Evolutionary conservation across 352 stramenopile species (phyloP).

Genomic region (Lagenidium giganteum): DNA sequence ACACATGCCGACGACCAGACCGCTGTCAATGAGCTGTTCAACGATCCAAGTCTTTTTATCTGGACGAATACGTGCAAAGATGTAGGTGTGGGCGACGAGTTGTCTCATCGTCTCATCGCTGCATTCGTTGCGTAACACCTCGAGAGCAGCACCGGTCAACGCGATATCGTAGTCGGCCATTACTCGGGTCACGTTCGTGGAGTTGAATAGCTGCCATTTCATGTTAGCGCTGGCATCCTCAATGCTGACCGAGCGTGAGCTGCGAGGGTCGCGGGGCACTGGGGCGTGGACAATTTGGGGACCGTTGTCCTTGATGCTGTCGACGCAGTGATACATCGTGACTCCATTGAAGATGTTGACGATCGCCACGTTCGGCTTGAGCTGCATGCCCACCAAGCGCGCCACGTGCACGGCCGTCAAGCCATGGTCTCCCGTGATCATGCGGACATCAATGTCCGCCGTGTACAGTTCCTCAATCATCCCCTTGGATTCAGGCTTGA

Average conservation of each 20-base stretch:
- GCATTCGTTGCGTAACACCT: conserved; percentile 23
- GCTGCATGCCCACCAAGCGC: conserved; percentile 30
- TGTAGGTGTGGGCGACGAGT: conserved; percentile 31
- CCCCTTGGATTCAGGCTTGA: conserved; percentile 60
- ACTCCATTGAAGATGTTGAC: conserved; percentile 19
- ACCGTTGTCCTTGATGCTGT: conserved; percentile 19
- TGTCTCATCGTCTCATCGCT: conserved; percentile 28
- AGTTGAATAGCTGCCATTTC: conserved; percentile 27
- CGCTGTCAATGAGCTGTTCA: conserved; percentile 39
- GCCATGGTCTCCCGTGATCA: conserved; percentile 82
- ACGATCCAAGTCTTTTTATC: conserved; percentile 59
- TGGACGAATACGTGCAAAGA: conserved; percentile 55
- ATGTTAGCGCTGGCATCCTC: conserved; percentile 15
- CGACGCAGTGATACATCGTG: conserved; percentile 26
- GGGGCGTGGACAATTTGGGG: no score
- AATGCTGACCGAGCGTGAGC: no score
- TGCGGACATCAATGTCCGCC: conserved; percentile 55
- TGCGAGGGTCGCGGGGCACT: not conserved
- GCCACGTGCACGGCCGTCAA: conserved; percentile 42
- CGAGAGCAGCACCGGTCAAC: conserved; percentile 41
- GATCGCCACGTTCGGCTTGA: conserved; percentile 33
- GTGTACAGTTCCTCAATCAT: conserved; percentile 64
- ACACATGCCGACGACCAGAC: conserved; percentile 39
- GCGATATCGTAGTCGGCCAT: conserved; percentile 31
- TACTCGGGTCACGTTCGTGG: conserved; percentile 17